Evolutionary conservation across 2,329 filamentous ascomycete species (phyloP).

Genomic region (Colletotrichum higginsianum): DNA sequence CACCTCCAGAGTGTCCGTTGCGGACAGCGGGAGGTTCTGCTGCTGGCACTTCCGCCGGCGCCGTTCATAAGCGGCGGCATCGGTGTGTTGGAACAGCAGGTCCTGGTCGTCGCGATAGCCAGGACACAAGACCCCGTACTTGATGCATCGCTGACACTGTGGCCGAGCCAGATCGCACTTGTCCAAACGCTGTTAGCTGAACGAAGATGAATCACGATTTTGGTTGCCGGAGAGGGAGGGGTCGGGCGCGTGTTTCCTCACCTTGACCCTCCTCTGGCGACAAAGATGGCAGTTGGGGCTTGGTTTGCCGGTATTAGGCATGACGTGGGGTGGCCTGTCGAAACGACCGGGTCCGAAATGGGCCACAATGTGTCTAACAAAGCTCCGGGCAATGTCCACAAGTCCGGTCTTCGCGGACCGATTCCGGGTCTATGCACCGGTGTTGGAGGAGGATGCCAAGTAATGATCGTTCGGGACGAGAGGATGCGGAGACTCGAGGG

Average conservation of each 20-base stretch:
- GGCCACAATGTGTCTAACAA: background rate
- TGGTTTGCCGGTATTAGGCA: slow-evolving; percentile 59
- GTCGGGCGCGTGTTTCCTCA: slow-evolving; percentile 36
- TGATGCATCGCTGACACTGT: slow-evolving; percentile 57
- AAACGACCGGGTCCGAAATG: background rate
- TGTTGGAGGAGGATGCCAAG: slow-evolving; percentile 2
- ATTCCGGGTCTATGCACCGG: background rate
- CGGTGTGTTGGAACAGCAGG: slow-evolving; percentile 56
- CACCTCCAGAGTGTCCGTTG: slow-evolving; percentile 7
- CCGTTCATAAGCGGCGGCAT: slow-evolving; percentile 45
- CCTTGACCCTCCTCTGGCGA: slow-evolving; percentile 58
- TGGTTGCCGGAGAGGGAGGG: background rate
- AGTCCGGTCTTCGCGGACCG: background rate
- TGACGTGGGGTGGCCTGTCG: slow-evolving; percentile 39
- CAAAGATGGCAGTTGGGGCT: slow-evolving; percentile 60
- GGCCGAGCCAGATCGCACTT: slow-evolving; percentile 59
- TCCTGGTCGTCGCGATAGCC: slow-evolving; percentile 58
- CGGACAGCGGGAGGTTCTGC: slow-evolving; percentile 19
- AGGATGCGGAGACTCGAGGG: background rate
- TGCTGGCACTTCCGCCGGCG: slow-evolving; percentile 52
- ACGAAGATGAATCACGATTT: background rate
- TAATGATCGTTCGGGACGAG: background rate
- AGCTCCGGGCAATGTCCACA: background rate
- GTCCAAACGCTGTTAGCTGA: slow-evolving; percentile 25
- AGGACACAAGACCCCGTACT: slow-evolving; percentile 57